Percentiles rank a stretch among this genome's conserved stretches.
phyloP scores from a whole-genome alignment of 257 asterid genomes.

The Ehretia macrophylla region DNA sequence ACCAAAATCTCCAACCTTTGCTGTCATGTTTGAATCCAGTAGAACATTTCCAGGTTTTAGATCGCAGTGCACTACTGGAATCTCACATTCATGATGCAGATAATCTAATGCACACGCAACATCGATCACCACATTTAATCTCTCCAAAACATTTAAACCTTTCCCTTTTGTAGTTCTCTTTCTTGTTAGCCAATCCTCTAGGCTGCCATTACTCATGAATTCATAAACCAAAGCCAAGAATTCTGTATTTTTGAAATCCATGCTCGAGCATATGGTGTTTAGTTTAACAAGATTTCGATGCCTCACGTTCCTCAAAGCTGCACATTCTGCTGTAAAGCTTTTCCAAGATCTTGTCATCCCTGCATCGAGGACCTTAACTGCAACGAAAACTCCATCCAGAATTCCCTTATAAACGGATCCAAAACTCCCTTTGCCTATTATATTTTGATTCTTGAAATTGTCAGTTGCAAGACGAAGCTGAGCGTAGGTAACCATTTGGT shows the following conservation, averaged over 20 bases:
- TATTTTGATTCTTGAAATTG: slow-evolving; percentile 38
- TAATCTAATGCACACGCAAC: slow-evolving; percentile 60
- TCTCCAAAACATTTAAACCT: slow-evolving; percentile 28
- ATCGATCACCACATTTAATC: slow-evolving; percentile 47
- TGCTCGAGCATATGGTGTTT: slow-evolving; percentile 46
- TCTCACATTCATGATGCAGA: slow-evolving; percentile 47
- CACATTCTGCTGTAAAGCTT: slow-evolving; percentile 60
- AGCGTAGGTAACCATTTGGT: slow-evolving; percentile 36
- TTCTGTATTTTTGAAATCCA: slow-evolving; percentile 56
- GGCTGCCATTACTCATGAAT: slow-evolving; percentile 54
- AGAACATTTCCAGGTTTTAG: slow-evolving; percentile 53
- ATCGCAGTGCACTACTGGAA: slow-evolving; percentile 51
- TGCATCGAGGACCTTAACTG: slow-evolving; percentile 53
- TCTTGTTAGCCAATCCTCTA: slow-evolving; percentile 41
- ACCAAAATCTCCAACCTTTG: slow-evolving; percentile 55
- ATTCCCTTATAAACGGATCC: slow-evolving; percentile 53
- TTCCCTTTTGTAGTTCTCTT: slow-evolving; percentile 22
- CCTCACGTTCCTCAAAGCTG: slow-evolving; percentile 44
- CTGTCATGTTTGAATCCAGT: slow-evolving; percentile 52
- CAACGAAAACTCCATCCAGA: slow-evolving; percentile 23
- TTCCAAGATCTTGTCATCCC: slow-evolving; percentile 53
- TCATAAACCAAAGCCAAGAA: slow-evolving; percentile 54
- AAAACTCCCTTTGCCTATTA: slow-evolving; percentile 47
- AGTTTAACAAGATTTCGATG: slow-evolving; percentile 50
- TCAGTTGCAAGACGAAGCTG: slow-evolving; percentile 51